A percentile compares a stretch with the other conserved stretches of the same genome.
phyloP scores from a whole-genome alignment of 2,329 filamentous ascomycete species.

The Talaromyces sp. region DNA sequence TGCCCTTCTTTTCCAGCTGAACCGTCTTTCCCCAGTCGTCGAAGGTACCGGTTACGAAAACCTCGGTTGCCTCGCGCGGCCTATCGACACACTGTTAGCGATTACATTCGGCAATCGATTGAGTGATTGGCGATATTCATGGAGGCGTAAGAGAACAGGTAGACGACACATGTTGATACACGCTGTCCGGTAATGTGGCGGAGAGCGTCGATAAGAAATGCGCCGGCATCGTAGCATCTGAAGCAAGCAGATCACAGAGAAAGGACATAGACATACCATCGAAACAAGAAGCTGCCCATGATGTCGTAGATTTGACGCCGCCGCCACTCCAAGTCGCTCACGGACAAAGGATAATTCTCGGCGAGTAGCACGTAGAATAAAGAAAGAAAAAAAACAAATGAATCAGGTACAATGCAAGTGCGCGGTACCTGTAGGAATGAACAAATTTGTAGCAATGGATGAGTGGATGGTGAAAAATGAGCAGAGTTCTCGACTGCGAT shows the following conservation, averaged over 20 bases:
- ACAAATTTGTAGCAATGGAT: not conserved
- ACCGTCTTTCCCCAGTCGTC: conserved; percentile 89
- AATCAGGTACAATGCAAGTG: not conserved
- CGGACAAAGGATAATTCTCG: not conserved
- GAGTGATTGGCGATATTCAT: not conserved
- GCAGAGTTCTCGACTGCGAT: conserved; percentile 20
- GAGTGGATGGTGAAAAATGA: not conserved
- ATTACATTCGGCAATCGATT: not conserved
- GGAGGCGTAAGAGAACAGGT: not conserved
- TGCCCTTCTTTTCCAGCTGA: conserved; percentile 71
- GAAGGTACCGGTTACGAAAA: conserved; percentile 93
- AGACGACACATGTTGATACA: not conserved
- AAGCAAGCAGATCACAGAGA: not conserved
- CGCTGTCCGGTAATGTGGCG: not conserved
- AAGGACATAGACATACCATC: conserved; percentile 31
- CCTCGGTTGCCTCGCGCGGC: conserved; percentile 77
- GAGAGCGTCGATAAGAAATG: not conserved
- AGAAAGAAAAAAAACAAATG: not conserved
- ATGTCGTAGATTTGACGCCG: not conserved
- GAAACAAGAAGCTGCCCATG: conserved; percentile 38
- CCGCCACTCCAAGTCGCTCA: not conserved
- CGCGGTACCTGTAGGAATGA: not conserved
- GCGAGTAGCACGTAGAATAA: not conserved
- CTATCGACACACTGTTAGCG: conserved; percentile 46
- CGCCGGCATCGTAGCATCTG: not conserved